A percentile compares a stretch with the other conserved stretches of the same genome.
Conservation (phyloP, 805 yeast genomes). For the Blastobotrys terrestris region DNA sequence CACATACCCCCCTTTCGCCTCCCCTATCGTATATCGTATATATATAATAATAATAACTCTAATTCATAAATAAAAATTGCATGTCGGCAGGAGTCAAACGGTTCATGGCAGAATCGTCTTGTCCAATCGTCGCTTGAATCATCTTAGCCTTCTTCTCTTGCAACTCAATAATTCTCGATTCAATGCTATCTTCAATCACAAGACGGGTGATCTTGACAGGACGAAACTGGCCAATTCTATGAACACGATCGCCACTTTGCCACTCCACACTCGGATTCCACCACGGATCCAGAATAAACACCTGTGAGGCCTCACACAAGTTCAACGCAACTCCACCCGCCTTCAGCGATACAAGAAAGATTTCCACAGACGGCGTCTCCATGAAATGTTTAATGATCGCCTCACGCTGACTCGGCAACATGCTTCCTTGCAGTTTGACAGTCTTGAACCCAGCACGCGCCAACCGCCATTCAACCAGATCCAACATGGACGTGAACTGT, state of each 20-base stretch:
- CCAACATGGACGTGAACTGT: constrained; percentile 95
- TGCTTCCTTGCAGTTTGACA: constrained; percentile 90
- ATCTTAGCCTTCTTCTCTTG: constrained; percentile 97
- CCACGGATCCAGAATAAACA: constrained; percentile 96
- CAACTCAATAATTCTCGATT: constrained; percentile 87
- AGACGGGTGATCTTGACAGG: constrained; percentile 91
- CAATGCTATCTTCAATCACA: constrained; percentile 95
- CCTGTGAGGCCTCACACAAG: constrained; percentile 95
- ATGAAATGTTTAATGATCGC: constrained; percentile 84
- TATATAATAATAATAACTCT: too few relatives aligned
- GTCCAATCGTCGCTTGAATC: constrained; percentile 95
- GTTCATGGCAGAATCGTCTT: constrained; percentile 85
- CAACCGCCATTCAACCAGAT: constrained; percentile 91
- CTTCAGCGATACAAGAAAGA: constrained; percentile 86
- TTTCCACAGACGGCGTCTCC: constrained; percentile 90
- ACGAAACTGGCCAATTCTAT: constrained; percentile 91
- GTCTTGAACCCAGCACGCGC: constrained; percentile 93
- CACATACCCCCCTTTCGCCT: too few relatives aligned
- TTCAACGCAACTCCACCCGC: constrained; percentile 99
- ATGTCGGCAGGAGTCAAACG: constrained; percentile 88
- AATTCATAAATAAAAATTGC: constrained; percentile 88
- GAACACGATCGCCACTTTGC: constrained; percentile 98
- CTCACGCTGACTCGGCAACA: constrained; percentile 95
- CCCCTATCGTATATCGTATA: too few relatives aligned
- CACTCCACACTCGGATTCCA: constrained; percentile 99